These are phyloP conservation scores for Lasiodiplodia citricola DNA, from an alignment of 2,329 filamentous ascomycete genomes.

Conservation along the genomic window DNA sequence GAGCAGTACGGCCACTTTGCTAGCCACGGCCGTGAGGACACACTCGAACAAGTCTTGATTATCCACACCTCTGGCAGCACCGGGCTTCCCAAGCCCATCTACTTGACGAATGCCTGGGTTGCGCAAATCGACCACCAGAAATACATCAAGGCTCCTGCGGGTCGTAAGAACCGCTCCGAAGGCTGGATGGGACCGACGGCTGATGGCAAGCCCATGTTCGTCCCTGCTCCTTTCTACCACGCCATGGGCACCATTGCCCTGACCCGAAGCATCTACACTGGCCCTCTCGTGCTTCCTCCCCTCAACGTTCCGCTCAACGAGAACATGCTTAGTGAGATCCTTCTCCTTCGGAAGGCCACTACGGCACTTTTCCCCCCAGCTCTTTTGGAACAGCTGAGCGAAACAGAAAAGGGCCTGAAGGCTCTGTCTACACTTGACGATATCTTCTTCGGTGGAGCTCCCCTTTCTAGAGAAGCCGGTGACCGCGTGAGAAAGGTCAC, in stretches of 20 bases:
- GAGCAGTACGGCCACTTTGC: slow-evolving; percentile 2
- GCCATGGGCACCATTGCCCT: slow-evolving; percentile 28
- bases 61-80: slow-evolving; percentile 45
- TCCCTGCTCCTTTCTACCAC: slow-evolving; percentile 29
- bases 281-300: slow-evolving; percentile 25
- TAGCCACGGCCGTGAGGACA: not conserved
- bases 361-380: slow-evolving; percentile 34
- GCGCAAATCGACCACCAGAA: slow-evolving; percentile 29
- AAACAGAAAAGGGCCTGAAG: slow-evolving; percentile 33
- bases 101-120: slow-evolving; percentile 29
- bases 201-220: slow-evolving; percentile 17
- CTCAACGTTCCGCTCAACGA: slow-evolving; percentile 22
- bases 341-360: slow-evolving; percentile 28
- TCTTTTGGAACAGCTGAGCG: slow-evolving; percentile 35
- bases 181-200: slow-evolving; percentile 14
- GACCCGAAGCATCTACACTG: slow-evolving; percentile 28
- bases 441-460: slow-evolving; percentile 31
- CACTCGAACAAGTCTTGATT: slow-evolving; percentile 34
- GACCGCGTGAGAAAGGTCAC: slow-evolving; percentile 21
- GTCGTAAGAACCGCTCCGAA: slow-evolving; percentile 25
- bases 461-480: slow-evolving; percentile 26
- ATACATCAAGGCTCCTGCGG: slow-evolving; percentile 28
- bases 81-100: slow-evolving; percentile 41
- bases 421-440: slow-evolving; percentile 33
- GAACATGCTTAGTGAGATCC: slow-evolving; percentile 29